Conservation (phyloP, 2,329 filamentous ascomycete species). For the Knufia petricola region DNA sequence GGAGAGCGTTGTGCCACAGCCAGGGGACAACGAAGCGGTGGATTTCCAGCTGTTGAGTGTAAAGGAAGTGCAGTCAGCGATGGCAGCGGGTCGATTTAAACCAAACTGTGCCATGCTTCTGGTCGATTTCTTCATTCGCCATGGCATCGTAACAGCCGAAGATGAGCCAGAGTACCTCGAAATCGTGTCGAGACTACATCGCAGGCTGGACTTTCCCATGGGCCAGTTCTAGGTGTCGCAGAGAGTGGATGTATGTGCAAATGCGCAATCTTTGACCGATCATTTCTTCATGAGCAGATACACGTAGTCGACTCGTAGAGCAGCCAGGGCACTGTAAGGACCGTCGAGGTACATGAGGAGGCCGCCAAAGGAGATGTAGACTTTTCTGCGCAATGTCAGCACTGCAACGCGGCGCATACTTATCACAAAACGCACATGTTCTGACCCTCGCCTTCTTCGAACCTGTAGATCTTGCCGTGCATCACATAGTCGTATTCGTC, state of each 20-base stretch:
- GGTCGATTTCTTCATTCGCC: constrained; percentile 82
- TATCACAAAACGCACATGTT: constrained; percentile 59
- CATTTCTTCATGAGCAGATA: constrained; percentile 93
- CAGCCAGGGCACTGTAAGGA: constrained; percentile 89
- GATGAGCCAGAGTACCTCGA: constrained; percentile 71
- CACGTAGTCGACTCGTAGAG: constrained; percentile 82
- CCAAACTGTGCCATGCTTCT: constrained; percentile 80
- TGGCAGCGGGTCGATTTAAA: constrained; percentile 73
- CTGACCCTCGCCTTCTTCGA: constrained; percentile 56
- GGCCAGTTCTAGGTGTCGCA: constrained; percentile 31
- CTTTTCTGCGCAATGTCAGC: constrained; percentile 56
- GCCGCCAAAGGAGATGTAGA: constrained; percentile 88
- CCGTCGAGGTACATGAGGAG: constrained; percentile 84
- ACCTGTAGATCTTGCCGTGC: constrained; percentile 44
- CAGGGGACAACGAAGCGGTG: constrained; percentile 82
- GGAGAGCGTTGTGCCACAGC: constrained; percentile 56
- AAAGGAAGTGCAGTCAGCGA: constrained; percentile 60
- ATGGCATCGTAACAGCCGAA: constrained; percentile 66
- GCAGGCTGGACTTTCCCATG: constrained; percentile 70
- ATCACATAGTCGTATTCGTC: constrained; percentile 45
- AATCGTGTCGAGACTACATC: constrained; percentile 66
- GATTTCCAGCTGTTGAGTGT: constrained; percentile 70
- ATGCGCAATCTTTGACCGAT: constrained; percentile 10
- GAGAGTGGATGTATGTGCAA: background rate
- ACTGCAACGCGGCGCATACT: constrained; percentile 5